phyloP scores from a whole-genome alignment of 2,329 filamentous ascomycete species.

The Ophioceras dolichostomum region DNA sequence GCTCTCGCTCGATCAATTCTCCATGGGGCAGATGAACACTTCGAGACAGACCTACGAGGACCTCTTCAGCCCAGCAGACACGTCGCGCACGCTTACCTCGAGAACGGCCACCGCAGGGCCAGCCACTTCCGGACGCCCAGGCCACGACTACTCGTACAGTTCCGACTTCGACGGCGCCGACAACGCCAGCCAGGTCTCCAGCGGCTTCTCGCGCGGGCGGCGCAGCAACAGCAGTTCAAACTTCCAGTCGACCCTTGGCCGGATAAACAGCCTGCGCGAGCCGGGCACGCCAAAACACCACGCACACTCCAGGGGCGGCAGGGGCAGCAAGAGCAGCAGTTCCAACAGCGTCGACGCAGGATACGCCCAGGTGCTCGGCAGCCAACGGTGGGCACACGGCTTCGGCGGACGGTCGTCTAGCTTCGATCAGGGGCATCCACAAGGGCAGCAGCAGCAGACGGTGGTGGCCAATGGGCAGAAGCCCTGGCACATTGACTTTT shows the following conservation, averaged over 20 bases:
- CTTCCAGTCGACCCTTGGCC: conserved; percentile 45
- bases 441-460: conserved; percentile 22
- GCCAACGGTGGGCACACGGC: conserved; percentile 44
- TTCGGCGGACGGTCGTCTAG: conserved; percentile 51
- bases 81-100: conserved; percentile 14
- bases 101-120: no score
- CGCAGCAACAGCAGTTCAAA: conserved; percentile 75
- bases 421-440: conserved; percentile 60
- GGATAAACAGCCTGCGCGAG: conserved; percentile 52
- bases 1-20: conserved; percentile 78
- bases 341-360: conserved; percentile 55
- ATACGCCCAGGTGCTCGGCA: conserved; percentile 43
- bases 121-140: no score
- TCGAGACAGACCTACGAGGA: conserved; percentile 23
- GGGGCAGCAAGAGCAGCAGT: conserved; percentile 56
- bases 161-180: conserved; percentile 47
- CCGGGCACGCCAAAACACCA: conserved; percentile 25
- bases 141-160: conserved; percentile 44
- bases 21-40: conserved; percentile 31
- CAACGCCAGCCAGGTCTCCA: conserved; percentile 40
- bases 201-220: conserved; percentile 41
- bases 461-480: background rate
- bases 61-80: conserved; percentile 10
- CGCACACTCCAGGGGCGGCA: conserved; percentile 43
- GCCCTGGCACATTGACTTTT: conserved; percentile 34